Percentiles rank a stretch among this genome's conserved stretches.
Evolutionary conservation across 2,329 filamentous ascomycete species (phyloP).

Genomic region (Rhytidhysteron rufulum): DNA sequence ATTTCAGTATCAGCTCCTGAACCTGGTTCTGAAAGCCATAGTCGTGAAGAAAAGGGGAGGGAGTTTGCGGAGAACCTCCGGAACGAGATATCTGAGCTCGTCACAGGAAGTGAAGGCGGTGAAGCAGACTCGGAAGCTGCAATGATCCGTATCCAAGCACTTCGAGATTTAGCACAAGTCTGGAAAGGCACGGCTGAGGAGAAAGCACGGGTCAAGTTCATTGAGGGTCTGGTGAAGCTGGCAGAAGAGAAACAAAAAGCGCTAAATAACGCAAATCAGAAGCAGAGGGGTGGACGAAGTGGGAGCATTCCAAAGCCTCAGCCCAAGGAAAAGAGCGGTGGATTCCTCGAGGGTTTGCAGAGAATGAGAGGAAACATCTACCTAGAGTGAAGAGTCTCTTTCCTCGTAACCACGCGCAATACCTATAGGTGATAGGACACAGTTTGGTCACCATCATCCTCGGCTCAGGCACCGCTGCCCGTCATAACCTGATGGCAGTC

Average conservation of each 20-base stretch:
- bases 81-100: slow-evolving; percentile 66
- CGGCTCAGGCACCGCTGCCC: too few species aligned
- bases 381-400: slow-evolving; percentile 24
- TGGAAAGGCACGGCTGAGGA: slow-evolving; percentile 98
- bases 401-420: slow-evolving; percentile 1
- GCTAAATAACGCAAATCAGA: slow-evolving; percentile 34
- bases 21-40: slow-evolving; percentile 60
- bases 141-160: slow-evolving; percentile 66
- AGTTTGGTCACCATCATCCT: too few species aligned
- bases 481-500: too few species aligned
- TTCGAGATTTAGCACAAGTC: slow-evolving; percentile 71
- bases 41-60: slow-evolving; percentile 81
- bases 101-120: slow-evolving; percentile 52
- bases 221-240: slow-evolving; percentile 75
- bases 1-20: slow-evolving; percentile 87
- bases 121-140: slow-evolving; percentile 71
- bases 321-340: slow-evolving; percentile 17
- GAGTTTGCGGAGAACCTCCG: slow-evolving; percentile 69
- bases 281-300: slow-evolving; percentile 17
- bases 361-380: slow-evolving; percentile 31
- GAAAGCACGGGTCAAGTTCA: slow-evolving; percentile 74
- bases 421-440: too few species aligned
- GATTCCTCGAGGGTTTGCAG: slow-evolving; percentile 37
- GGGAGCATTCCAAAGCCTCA: slow-evolving; percentile 14
- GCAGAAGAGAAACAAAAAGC: slow-evolving; percentile 68